Evolutionary conservation across 192 early-diverging fungal genomes (phyloP).

Genomic region (Coemansia furcata): DNA sequence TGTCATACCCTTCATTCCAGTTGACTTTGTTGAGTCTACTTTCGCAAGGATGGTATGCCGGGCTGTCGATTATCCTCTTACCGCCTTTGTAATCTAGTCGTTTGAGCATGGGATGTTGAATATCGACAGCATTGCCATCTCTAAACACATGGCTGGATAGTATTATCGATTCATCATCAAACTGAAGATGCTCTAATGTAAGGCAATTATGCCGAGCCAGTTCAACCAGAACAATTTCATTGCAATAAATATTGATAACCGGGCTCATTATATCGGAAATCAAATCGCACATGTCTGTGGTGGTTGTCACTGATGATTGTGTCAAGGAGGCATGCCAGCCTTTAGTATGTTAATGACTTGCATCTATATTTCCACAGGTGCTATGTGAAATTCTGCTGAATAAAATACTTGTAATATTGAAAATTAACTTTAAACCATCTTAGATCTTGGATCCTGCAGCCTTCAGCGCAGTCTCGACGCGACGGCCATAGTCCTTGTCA

Average conservation of each 20-base stretch:
- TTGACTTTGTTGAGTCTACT: neutral
- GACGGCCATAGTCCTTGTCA: constrained; percentile 69
- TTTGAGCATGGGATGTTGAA: neutral
- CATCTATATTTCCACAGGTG: too few relatives aligned
- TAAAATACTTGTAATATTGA: too few relatives aligned
- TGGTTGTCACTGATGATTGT: neutral
- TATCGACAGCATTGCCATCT: neutral
- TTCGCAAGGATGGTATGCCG: neutral
- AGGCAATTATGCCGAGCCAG: neutral
- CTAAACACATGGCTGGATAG: neutral
- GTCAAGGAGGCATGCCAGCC: neutral
- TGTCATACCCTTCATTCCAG: neutral
- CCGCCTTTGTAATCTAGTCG: neutral
- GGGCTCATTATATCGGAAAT: neutral
- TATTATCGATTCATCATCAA: neutral
- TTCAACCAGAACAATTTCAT: neutral
- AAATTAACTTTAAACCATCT: neutral
- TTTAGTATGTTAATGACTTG: too few relatives aligned
- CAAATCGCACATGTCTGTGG: neutral
- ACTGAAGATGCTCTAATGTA: neutral
- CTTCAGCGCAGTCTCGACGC: constrained; percentile 64
- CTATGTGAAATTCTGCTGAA: too few relatives aligned
- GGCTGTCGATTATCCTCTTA: neutral
- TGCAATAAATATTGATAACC: neutral
- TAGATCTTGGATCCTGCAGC: constrained; percentile 55